Base-by-base conservation (phyloP, 768 basidiomycete species). In the Terana coerulea region DNA sequence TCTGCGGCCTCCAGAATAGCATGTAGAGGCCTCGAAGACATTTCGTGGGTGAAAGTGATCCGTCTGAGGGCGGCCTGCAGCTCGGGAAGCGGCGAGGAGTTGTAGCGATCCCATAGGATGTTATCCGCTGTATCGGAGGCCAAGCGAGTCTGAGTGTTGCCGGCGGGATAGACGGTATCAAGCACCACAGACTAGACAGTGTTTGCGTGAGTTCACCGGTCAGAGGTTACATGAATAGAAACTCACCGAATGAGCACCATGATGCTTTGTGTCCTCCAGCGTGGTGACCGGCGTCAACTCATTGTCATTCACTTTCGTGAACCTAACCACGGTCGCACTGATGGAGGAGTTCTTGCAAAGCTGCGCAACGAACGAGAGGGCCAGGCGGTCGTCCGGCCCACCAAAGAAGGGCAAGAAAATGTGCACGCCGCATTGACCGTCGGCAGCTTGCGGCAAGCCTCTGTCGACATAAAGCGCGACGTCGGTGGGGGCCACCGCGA, bases 331-430 rank as follows among this genome's bases (percentile, higher is more conserved):
- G 0, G 88, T 92, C 0, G 91, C 97, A 4, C 68, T 78, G 0
- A 91, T 76, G 30, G 66, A 69, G 0, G 78, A 64, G 54, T 86
- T 84, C 28, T 76, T 76, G 50, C 93, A 88, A 25, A 88, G 62
- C 65, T 98, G 95, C 29, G 90, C 80, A 3, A 91, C 80, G 60
- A 98, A 82, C 26, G 78, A 70, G 24, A 98, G 70, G 0, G 91
- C 91, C 19, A 92, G 74, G 1, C 97, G 82, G 64, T 98, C 95
- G 64, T 99, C 95, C 0, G 91, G 84, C 0, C 95, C 95, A 31
- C 95, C 95, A 64, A 92, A 88, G 80, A 95, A 98, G 0, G 95
- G 90, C 35, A 94, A 63, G 65, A 95, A 82, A 25, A 98, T 62
- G 56, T 90, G 89, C 53, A 86, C 75, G 22, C 66, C 74, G 31